Conservation (phyloP, 208 protist species). For the Porcisia hertigi region DNA sequence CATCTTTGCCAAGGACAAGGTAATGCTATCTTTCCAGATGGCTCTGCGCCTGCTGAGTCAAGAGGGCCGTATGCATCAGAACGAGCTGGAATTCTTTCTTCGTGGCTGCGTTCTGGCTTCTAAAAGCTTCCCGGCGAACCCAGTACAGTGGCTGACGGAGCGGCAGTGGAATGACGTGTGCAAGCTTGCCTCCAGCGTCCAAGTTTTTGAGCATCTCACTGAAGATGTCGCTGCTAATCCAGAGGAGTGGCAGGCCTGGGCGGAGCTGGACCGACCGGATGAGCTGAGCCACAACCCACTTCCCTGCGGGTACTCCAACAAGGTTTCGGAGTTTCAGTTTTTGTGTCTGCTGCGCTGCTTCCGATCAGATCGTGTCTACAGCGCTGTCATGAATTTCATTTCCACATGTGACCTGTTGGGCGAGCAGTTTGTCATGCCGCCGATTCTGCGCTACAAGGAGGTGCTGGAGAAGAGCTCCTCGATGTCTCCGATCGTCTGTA, state of each 20-base stretch:
- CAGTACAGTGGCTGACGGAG: constrained; percentile 93
- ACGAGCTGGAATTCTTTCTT: constrained; percentile 98
- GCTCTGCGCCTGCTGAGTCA: constrained; percentile 94
- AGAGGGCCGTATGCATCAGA: constrained; percentile 72
- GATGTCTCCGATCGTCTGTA: constrained; percentile 97
- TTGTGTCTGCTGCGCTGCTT: constrained; percentile 98
- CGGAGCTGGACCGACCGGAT: constrained; percentile 93
- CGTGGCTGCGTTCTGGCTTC: constrained; percentile 97
- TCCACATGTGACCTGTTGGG: constrained; percentile 91
- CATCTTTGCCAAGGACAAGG: constrained; percentile 98
- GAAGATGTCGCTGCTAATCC: constrained; percentile 76
- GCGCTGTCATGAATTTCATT: constrained; percentile 95
- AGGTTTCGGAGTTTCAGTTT: constrained; percentile 91
- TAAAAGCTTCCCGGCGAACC: constrained; percentile 88
- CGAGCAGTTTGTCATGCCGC: constrained; percentile 95
- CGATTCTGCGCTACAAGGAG: constrained; percentile 96
- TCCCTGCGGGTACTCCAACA: constrained; percentile 75
- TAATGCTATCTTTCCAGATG: constrained; percentile 99
- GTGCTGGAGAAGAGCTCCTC: constrained; percentile 94
- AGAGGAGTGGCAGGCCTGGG: constrained; percentile 94
- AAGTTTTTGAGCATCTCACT: constrained; percentile 83
- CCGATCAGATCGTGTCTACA: constrained; percentile 96
- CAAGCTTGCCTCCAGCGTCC: constrained; percentile 69
- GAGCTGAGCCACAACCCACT: constrained; percentile 49
- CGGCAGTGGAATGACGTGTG: constrained; percentile 96